Evolutionary conservation across 106 monocot genomes (phyloP), one percentile per base, ranked within the genome.

Genomic region (Chionographis japonica): DNA sequence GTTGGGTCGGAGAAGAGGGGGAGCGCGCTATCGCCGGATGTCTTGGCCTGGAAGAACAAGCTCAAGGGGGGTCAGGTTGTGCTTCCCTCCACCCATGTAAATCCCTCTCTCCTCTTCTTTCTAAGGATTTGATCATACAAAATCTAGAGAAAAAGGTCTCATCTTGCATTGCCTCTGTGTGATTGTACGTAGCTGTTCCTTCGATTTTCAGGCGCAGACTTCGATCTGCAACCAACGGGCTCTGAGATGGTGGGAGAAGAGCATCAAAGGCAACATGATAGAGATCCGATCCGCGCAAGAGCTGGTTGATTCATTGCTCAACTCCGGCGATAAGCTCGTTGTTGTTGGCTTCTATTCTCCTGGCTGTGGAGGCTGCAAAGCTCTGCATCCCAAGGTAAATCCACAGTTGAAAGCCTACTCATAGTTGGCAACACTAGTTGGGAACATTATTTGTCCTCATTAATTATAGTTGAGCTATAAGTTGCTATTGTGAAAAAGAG

Each of bases 321-420:
- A 63, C 35, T 85, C 89, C 8, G 85, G 85, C 20, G 74, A 85
- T 40, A 76, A 77, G 39, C 85, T 89, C 43, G 79, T 74, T 2
- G 54, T 89, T 1, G 76, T 89, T 58, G 68, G 79, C 12, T 89
- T 81, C 67, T 89, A 71, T 37, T 89, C 85, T 57, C 84, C 89
- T 68, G 73, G 78, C 3, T 85, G 89, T 66, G 79, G 82, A 61
- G 85, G 79, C 40, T 89, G 89, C 76, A 85, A 52, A 52, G 51
- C 79, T 60, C 69, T 89, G 65, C 85, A 85, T 77, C 85, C 89
- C 4, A 89, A 89, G 89, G 89, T 89, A 64, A 20, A 58, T 27
- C 27, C 27, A 27, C 27, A 27, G 27, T 27, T 27, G 27, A 27
- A 27, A 27, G 27, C 27, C 27, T 27, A 0, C 27, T 27, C 27